A percentile compares a stretch with the other conserved stretches of the same genome.
Conservation (phyloP, 139 green algal species). For the Monoraphidium neglectum region DNA sequence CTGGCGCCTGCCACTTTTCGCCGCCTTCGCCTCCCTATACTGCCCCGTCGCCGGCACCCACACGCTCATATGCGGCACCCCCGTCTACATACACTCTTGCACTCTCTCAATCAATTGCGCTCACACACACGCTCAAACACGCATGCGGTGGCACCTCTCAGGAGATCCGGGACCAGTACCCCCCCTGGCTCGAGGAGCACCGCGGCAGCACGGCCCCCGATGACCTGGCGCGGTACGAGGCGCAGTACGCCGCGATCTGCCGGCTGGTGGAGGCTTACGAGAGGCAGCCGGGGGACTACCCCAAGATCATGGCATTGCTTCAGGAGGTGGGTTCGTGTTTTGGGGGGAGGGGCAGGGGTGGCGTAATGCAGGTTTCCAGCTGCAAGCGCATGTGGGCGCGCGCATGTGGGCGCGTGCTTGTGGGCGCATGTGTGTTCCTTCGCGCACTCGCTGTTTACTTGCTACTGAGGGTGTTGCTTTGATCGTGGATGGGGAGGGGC, state of each 20-base stretch:
- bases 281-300: slow-evolving; percentile 58
- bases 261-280: slow-evolving; percentile 78
- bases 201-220: slow-evolving; percentile 38
- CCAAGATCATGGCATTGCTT: slow-evolving; percentile 68
- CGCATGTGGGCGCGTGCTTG: background rate
- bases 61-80: too few species aligned
- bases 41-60: too few species aligned
- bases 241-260: slow-evolving; percentile 70
- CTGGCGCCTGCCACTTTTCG: too few species aligned
- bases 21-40: too few species aligned
- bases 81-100: too few species aligned
- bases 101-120: too few species aligned
- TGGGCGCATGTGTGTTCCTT: background rate
- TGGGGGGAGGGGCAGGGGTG: too few species aligned
- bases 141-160: slow-evolving; percentile 10
- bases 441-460: too few species aligned
- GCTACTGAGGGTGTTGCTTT: too few species aligned
- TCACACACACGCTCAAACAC: background rate
- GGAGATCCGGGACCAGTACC: slow-evolving; percentile 84
- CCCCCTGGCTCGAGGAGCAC: slow-evolving; percentile 73
- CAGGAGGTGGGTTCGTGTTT: too few species aligned
- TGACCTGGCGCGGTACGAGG: slow-evolving; percentile 62
- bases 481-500: too few species aligned
- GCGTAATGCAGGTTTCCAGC: too few species aligned
- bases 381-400: background rate